Base-by-base conservation (phyloP, 1,284 basidiomycete species). In the Fomitopsis palustris region DNA sequence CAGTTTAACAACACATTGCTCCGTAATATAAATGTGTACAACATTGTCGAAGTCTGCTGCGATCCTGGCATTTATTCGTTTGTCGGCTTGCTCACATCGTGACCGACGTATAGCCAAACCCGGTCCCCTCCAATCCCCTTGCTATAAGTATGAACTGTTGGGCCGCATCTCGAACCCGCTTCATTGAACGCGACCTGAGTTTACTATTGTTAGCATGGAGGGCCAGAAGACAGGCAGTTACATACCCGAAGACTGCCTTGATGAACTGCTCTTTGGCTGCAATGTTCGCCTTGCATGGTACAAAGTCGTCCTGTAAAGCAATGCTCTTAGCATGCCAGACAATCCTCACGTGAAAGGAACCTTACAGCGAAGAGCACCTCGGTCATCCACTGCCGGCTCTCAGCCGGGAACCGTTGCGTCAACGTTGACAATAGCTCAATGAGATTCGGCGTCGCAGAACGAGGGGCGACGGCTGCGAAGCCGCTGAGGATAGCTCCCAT, bases 381-480 rank as follows among this genome's bases (percentile, higher is more conserved):
- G 33, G 81, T 77, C 70, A 93, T 84, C 93, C 93, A 96, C 17
- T 64, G 75, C 69, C 75, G 79, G 72, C 79, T 84, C 67, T 81
- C 82, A 41, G 73, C 74, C 14, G 78, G 81, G 63, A 80, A 78
- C 42, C 88, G 79, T 9, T 78, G 79, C 35, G 86, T 77, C 41
- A 95, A 72, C 29, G 80, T 82, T 4, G 87, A 85, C 45, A 96
- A 75, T 35, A 95, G 73, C 65, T 95, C 93, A 6, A 92, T 88
- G 25, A 95, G 76, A 69, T 96, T 95, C 10, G 84, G 87, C 8
- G 89, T 86, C n/a, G 85, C 87, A 25, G 90, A 92, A 57, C 93
- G 78, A 0, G 94, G 94, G 1, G 93, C 89, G 10, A 88, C 81
- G 10, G 88, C 86, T 0, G 90, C 93, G 43, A 95, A 91, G 17